These are phyloP conservation scores for Didymella sp. DNA, from an alignment of 2,329 filamentous ascomycete species.

Conservation along the genomic window DNA sequence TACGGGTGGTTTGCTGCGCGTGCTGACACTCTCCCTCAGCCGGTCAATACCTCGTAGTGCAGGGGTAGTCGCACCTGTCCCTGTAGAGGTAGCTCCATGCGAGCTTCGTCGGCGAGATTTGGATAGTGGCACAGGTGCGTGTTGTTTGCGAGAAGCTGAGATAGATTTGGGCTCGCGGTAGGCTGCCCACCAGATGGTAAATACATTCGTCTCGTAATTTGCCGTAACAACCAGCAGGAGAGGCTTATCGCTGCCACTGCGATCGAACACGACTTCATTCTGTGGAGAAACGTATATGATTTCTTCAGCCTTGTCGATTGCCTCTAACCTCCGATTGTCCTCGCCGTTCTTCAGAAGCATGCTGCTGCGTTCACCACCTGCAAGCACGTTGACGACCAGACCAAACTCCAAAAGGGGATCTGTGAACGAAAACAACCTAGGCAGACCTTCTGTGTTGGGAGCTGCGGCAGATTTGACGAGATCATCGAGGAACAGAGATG, in stretches of 20 bases:
- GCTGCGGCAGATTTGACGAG: conserved; percentile 35
- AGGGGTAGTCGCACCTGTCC: conserved; percentile 79
- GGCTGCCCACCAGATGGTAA: conserved; percentile 83
- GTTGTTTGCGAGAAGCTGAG: conserved; percentile 51
- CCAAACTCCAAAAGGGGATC: conserved; percentile 88
- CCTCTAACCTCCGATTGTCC: conserved; percentile 52
- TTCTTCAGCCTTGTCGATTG: conserved; percentile 79
- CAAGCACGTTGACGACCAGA: conserved; percentile 66
- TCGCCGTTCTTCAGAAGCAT: conserved; percentile 42
- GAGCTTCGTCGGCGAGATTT: conserved; percentile 70
- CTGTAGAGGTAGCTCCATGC: conserved; percentile 61
- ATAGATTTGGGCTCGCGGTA: conserved; percentile 74
- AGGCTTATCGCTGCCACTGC: conserved; percentile 52
- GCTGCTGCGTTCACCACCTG: conserved; percentile 37
- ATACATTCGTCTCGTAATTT: conserved; percentile 76
- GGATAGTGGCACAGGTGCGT: conserved; percentile 46
- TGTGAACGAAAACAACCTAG: conserved; percentile 80
- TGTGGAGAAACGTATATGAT: conserved; percentile 80
- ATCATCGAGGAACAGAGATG: conserved; percentile 42
- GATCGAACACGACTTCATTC: conserved; percentile 60
- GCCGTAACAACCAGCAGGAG: conserved; percentile 80
- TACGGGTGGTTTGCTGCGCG: conserved; percentile 53
- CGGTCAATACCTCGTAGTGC: conserved; percentile 66
- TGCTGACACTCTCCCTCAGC: conserved; percentile 78
- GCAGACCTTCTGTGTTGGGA: conserved; percentile 62